Evolutionary conservation across 495 filamentous ascomycete genomes (phyloP), one percentile per base, ranked within the genome.

Genomic region (Platismatia glauca): DNA sequence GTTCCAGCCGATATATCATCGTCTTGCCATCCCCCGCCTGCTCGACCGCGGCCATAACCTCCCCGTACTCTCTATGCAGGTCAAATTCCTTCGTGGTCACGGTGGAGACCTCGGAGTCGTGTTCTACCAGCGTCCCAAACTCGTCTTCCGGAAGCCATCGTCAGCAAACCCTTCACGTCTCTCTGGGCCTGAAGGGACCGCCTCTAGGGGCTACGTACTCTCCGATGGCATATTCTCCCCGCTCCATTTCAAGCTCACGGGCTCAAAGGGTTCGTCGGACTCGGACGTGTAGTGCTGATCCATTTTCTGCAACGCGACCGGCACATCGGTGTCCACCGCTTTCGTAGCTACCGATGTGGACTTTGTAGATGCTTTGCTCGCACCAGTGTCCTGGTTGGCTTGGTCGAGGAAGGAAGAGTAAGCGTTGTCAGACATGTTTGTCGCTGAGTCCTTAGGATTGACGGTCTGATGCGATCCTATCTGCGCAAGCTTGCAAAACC

Each of bases 321-420:
- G 90, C 53, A 92, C 75, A 18, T 84, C 73, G 39, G 81, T 81
- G 55, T 75, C 73, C 46, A 79, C 72, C 33, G 72, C 68, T 64
- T 76, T 72, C 5, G 71, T 72, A 37, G 66, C 60, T 20, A 65
- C 64, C 20, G 57, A 59, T 33, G 68, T 71, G 16, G 69, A 65
- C 20, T 56, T 27, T 1, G 69, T 48, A 18, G 68, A 58, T 20
- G 69, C 59, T 31, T 72, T 74, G 62, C 72, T 75, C 22, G 74
- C 77, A 62, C 78, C 76, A 22, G 82, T 82, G 70, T 89, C 84
- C 69, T 82, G 73, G 74, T 93, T 94, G 48, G 90, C 90, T 73
- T 93, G 91, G 72, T 94, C 77, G 57, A 96, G 78, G 71, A 96
- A 95, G 67, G 83, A 76, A 73, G 82, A 79, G 79, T 95, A 96